Evolutionary conservation across 2,329 filamentous ascomycete species (phyloP).

Genomic region (Colletotrichum euphorbiae): DNA sequence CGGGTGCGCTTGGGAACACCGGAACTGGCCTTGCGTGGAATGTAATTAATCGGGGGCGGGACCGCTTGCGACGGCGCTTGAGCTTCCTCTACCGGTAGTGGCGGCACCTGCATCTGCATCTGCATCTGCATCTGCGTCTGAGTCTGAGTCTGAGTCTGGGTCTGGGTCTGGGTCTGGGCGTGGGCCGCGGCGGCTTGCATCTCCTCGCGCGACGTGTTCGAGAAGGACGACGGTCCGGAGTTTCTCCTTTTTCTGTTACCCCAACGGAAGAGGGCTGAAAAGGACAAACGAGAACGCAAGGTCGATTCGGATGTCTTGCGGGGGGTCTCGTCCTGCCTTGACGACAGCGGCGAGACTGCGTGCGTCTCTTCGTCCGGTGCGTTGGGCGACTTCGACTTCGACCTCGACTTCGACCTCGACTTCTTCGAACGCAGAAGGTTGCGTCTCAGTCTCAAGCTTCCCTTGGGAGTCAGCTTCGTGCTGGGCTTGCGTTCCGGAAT

Average conservation of each 20-base stretch:
- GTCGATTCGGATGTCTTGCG: conserved; percentile 68
- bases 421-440: conserved; percentile 58
- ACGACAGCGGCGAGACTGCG: conserved; percentile 49
- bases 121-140: conserved; percentile 49
- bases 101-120: conserved; percentile 48
- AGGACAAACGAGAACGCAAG: conserved; percentile 61
- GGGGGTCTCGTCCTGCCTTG: conserved; percentile 59
- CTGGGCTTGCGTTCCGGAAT: conserved; percentile 13
- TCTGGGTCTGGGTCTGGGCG: conserved; percentile 39
- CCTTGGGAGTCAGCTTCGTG: conserved; percentile 41
- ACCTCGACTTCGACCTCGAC: conserved; percentile 63
- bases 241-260: conserved; percentile 68
- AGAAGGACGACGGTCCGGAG: conserved; percentile 80
- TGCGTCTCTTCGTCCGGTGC: conserved; percentile 53
- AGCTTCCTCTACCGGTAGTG: conserved; percentile 49
- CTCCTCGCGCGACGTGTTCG: conserved; percentile 90
- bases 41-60: conserved; percentile 57
- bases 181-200: conserved; percentile 62
- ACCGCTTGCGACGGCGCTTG: conserved; percentile 55
- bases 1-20: conserved; percentile 79
- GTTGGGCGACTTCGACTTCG: conserved; percentile 62
- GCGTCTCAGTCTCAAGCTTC: conserved; percentile 49
- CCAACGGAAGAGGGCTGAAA: conserved; percentile 82
- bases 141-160: conserved; percentile 46
- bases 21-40: conserved; percentile 52